Conservation (phyloP, 257 asterid species). For the Solanum dulcamara region DNA sequence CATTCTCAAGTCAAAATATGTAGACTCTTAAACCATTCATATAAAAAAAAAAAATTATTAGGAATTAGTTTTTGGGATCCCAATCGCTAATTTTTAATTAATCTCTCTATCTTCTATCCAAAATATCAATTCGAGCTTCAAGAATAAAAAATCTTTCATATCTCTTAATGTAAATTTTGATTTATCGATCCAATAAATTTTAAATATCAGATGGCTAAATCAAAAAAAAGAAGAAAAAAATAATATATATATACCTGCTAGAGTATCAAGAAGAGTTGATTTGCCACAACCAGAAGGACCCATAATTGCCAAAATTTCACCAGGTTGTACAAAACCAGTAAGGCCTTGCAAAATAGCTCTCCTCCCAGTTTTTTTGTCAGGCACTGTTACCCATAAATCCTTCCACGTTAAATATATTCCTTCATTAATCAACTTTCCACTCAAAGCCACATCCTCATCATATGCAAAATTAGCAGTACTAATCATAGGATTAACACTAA, state of each 20-base stretch:
- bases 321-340: conserved; percentile 45
- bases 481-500: not conserved
- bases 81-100: too few species aligned
- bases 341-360: conserved; percentile 36
- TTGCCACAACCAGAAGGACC: conserved; percentile 71
- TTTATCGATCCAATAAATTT: not conserved
- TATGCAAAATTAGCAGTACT: not conserved
- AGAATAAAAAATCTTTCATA: too few species aligned
- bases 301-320: conserved; percentile 44
- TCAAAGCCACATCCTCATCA: not conserved
- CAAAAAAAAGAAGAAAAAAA: not conserved
- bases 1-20: not conserved
- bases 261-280: conserved; percentile 55
- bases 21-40: not conserved
- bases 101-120: not conserved
- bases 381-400: conserved; percentile 44
- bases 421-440: not conserved
- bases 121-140: not conserved
- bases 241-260: too few species aligned
- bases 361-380: conserved; percentile 17
- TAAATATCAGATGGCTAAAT: not conserved
- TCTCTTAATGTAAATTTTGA: too few species aligned
- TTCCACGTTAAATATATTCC: conserved; percentile 48
- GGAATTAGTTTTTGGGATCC: too few species aligned
- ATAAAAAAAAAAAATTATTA: too few species aligned